These are phyloP conservation scores for Colletotrichum horii DNA, from an alignment of 2,329 filamentous ascomycete species.

Conservation along the genomic window DNA sequence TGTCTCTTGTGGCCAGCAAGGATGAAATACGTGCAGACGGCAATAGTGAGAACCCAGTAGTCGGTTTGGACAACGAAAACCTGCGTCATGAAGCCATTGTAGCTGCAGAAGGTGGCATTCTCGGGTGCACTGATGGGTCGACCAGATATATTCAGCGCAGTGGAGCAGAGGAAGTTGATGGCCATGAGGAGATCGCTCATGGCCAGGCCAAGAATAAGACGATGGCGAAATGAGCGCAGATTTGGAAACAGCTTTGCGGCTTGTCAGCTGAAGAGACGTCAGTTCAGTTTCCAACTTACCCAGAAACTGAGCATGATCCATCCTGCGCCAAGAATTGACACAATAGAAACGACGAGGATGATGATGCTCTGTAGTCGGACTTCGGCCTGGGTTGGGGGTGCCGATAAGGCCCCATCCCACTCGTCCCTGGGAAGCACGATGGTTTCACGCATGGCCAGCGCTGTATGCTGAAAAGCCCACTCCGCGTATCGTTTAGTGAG, in stretches of 20 bases:
- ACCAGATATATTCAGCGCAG: constrained; percentile 37
- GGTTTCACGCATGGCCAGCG: neutral
- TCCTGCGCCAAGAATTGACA: constrained; percentile 38
- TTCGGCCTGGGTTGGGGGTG: constrained; percentile 23
- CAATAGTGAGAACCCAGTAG: constrained; percentile 48
- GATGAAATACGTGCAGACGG: constrained; percentile 44
- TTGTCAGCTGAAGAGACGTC: neutral
- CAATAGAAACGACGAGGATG: constrained; percentile 36
- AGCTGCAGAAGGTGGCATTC: constrained; percentile 38
- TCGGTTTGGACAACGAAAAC: constrained; percentile 49
- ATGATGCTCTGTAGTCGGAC: constrained; percentile 30
- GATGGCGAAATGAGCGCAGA: constrained; percentile 42
- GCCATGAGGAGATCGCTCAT: constrained; percentile 45
- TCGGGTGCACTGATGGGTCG: constrained; percentile 30
- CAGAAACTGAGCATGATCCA: constrained; percentile 43
- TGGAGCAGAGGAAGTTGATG: constrained; percentile 42
- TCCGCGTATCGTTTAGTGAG: neutral
- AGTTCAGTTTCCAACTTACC: constrained; percentile 22
- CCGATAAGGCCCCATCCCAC: constrained; percentile 20
- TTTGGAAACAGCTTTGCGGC: constrained; percentile 37
- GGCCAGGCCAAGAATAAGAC: constrained; percentile 43
- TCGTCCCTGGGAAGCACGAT: neutral
- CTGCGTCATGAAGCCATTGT: constrained; percentile 47
- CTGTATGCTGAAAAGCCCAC: neutral
- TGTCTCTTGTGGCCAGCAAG: constrained; percentile 39